A percentile compares a stretch with the other conserved stretches of the same genome.
Evolutionary conservation across 2,329 filamentous ascomycete species (phyloP).

Genomic region (Celoporthe dispersa): DNA sequence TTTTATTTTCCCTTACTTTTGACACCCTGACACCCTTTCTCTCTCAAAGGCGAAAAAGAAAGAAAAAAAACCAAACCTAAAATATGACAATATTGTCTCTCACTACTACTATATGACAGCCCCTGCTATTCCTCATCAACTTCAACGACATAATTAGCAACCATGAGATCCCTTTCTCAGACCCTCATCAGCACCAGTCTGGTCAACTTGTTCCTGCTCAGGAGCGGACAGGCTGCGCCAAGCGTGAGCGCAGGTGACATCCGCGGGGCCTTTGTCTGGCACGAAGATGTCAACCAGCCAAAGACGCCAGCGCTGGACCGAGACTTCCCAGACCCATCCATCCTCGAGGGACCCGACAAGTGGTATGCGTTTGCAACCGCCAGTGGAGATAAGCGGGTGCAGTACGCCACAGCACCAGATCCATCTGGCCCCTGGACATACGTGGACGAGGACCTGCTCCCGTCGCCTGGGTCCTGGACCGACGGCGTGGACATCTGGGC

Average conservation of each 20-base stretch:
- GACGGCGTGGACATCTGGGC: conserved; percentile 61
- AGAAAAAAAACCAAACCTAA: no score
- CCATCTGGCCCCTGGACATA: conserved; percentile 53
- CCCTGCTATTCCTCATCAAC: neutral
- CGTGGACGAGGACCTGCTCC: conserved; percentile 59
- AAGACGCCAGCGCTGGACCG: conserved; percentile 22
- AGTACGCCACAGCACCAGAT: conserved; percentile 55
- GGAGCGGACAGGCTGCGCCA: conserved; percentile 19
- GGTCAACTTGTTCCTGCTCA: conserved; percentile 15
- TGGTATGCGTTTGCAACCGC: conserved; percentile 65
- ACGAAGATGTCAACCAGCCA: conserved; percentile 3
- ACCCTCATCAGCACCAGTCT: conserved; percentile 8
- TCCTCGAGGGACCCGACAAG: conserved; percentile 52
- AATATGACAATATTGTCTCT: neutral
- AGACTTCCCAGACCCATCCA: conserved; percentile 60
- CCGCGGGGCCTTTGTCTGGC: conserved; percentile 11
- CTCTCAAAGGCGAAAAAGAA: no score
- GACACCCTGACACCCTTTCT: neutral
- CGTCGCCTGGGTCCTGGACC: conserved; percentile 56
- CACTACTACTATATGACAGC: neutral
- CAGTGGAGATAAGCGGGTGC: conserved; percentile 54
- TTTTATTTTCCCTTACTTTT: neutral
- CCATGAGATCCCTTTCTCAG: conserved; percentile 19
- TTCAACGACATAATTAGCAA: neutral
- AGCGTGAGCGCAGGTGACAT: neutral